A percentile compares a stretch with the other conserved stretches of the same genome.
phyloP scores from a whole-genome alignment of 202 grass and related monocot genomes.

The Brachypodium distachyon region DNA sequence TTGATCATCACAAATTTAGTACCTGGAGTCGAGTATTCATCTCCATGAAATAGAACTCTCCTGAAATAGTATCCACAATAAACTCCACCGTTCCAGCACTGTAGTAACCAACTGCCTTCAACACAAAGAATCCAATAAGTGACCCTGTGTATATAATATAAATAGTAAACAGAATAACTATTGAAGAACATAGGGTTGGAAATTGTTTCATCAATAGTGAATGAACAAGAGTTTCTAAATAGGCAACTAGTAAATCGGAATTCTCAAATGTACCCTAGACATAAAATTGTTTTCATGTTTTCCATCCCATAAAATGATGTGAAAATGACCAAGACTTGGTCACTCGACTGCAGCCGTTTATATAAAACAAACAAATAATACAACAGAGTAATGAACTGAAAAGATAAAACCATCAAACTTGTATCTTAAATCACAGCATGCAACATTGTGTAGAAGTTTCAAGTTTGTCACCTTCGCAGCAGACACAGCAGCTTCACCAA shows the following conservation, averaged over 20 bases:
- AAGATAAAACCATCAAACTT: not conserved
- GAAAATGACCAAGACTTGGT: not conserved
- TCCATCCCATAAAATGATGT: not conserved
- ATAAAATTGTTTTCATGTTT: not conserved
- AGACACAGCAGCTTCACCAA: slow-evolving; percentile 82
- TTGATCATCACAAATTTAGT: not conserved
- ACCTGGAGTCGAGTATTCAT: slow-evolving; percentile 99
- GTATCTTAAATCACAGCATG: not conserved
- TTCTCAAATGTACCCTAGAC: not conserved
- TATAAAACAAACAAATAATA: not conserved
- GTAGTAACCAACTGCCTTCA: slow-evolving; percentile 97
- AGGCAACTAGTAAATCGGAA: not conserved
- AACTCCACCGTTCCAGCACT: slow-evolving; percentile 99
- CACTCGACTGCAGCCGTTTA: not conserved
- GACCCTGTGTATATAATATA: slow-evolving; percentile 31
- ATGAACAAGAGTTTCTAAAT: not conserved
- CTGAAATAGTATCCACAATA: slow-evolving; percentile 85
- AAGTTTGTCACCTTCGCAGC: slow-evolving; percentile 71
- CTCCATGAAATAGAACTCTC: slow-evolving; percentile 97
- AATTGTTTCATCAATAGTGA: not conserved
- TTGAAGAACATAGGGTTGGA: not conserved
- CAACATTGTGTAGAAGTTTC: slow-evolving; percentile 8
- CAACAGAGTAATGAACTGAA: not conserved
- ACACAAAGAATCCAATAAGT: slow-evolving; percentile 51
- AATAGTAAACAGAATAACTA: slow-evolving; percentile 18